Percentiles rank a stretch among this genome's conserved stretches.
Evolutionary conservation across 2,329 filamentous ascomycete species (phyloP).

Genomic region (Pseudocercospora crystallina): DNA sequence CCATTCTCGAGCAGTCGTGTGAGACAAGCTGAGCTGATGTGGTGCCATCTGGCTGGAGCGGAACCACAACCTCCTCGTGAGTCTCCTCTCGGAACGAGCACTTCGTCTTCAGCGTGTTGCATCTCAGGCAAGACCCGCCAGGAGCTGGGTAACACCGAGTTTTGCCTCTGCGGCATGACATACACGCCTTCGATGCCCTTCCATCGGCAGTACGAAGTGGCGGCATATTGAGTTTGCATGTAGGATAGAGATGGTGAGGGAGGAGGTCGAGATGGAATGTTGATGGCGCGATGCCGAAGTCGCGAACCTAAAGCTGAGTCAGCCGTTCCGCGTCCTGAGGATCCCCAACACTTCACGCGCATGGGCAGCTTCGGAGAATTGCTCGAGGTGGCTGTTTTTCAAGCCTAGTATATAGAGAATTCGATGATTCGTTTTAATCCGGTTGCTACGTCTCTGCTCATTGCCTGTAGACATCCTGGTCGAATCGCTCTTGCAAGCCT

Average conservation of each 20-base stretch:
- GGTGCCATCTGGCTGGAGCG: background rate
- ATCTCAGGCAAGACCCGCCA: background rate
- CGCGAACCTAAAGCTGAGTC: background rate
- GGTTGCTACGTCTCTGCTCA: no score
- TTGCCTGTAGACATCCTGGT: no score
- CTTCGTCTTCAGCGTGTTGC: background rate
- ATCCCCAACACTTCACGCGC: no score
- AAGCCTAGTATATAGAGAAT: no score
- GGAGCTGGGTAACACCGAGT: background rate
- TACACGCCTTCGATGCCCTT: conserved; percentile 2
- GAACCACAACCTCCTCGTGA: background rate
- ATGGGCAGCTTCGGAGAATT: no score
- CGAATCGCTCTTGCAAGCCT: no score
- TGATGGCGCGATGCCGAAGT: no score
- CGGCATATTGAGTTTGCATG: background rate
- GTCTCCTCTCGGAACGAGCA: background rate
- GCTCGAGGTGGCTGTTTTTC: no score
- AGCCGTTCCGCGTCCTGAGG: background rate
- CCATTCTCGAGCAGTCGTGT: background rate
- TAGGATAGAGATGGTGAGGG: background rate
- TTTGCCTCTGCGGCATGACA: conserved; percentile 4
- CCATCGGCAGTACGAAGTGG: conserved; percentile 1
- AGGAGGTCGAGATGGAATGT: background rate
- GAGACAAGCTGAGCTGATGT: no score
- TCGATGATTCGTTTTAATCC: no score